phyloP scores from a whole-genome alignment of 345 rosid genomes.

The Rhizophora mangle region DNA sequence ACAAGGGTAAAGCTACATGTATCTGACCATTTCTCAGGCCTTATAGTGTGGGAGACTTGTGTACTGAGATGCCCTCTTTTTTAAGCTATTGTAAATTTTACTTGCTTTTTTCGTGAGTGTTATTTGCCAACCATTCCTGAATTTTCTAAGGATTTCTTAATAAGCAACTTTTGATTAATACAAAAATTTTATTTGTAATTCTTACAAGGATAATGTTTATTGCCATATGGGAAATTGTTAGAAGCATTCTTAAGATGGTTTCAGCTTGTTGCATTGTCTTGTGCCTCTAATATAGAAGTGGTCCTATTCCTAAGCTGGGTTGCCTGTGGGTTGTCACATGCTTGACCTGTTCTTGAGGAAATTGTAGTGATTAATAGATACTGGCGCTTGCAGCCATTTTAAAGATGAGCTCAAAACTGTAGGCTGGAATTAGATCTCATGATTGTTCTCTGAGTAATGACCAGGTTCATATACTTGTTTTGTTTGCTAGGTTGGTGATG shows the following conservation, averaged over 20 bases:
- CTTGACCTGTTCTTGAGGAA: background rate
- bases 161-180: background rate
- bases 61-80: too few species aligned
- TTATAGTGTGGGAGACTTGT: too few species aligned
- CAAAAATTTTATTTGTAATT: background rate
- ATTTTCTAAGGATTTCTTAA: background rate
- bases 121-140: background rate
- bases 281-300: background rate
- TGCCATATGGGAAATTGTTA: background rate
- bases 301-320: background rate
- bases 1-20: too few species aligned
- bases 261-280: background rate
- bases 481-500: constrained; percentile 55
- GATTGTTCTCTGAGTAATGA: background rate
- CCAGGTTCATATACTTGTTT: constrained; percentile 14
- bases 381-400: background rate
- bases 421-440: background rate
- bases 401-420: constrained; percentile 1
- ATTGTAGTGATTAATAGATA: background rate
- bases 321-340: background rate
- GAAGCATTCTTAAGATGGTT: background rate
- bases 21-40: too few species aligned
- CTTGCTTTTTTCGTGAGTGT: too few species aligned
- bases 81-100: too few species aligned
- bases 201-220: background rate